A percentile compares a stretch with the other conserved stretches of the same genome.
Conservation (phyloP, 2,329 filamentous ascomycete species). For the Seiridium cupressi region DNA sequence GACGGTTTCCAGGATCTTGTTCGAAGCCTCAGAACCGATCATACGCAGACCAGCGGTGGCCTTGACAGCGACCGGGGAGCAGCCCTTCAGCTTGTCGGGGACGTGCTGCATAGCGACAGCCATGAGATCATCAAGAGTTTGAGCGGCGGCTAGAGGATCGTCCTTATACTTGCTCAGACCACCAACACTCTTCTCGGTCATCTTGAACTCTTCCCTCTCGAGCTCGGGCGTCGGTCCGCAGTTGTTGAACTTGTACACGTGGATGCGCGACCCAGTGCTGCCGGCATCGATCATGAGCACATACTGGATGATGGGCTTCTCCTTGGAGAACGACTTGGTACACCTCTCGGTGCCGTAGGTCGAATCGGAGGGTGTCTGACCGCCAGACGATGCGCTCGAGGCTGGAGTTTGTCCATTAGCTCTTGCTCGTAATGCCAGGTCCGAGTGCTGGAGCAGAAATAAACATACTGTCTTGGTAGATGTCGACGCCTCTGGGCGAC, state of each 20-base stretch:
- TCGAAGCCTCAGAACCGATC: constrained; percentile 76
- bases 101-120: constrained; percentile 81
- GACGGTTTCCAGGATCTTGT: constrained; percentile 83
- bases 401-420: constrained; percentile 8
- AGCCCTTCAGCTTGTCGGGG: constrained; percentile 85
- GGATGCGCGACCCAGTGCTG: constrained; percentile 95
- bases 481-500: constrained; percentile 55
- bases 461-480: constrained; percentile 43
- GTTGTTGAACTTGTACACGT: constrained; percentile 99
- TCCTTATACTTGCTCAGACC: constrained; percentile 83
- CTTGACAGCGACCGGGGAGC: constrained; percentile 95
- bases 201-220: constrained; percentile 88
- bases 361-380: constrained; percentile 57
- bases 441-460: too few relatives aligned
- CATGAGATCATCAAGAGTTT: constrained; percentile 85
- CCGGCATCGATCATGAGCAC: constrained; percentile 98
- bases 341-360: constrained; percentile 72
- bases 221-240: constrained; percentile 94
- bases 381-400: constrained; percentile 27
- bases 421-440: too few relatives aligned
- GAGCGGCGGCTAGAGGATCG: constrained; percentile 84
- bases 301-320: constrained; percentile 95
- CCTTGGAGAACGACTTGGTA: constrained; percentile 76
- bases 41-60: constrained; percentile 92
- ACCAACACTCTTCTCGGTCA: constrained; percentile 84